Percentiles rank a stretch among this genome's conserved stretches.
These are phyloP conservation scores for Botrytis porri DNA, from an alignment of 2,329 filamentous ascomycete species.

Conservation along the genomic window DNA sequence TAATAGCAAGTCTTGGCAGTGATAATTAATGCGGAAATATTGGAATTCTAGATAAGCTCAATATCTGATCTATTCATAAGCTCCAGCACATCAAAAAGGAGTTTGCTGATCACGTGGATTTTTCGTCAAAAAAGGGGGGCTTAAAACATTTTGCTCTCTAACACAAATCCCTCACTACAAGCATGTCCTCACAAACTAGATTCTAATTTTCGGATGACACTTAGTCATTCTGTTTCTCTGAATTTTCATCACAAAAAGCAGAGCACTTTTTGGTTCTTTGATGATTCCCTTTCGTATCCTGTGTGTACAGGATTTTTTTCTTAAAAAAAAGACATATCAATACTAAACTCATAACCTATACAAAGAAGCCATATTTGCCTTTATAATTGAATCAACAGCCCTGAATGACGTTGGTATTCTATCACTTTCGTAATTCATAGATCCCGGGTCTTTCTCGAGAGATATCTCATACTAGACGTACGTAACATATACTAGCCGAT, in stretches of 20 bases:
- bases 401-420: fast-evolving
- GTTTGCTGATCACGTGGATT: neutral
- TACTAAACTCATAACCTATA: neutral
- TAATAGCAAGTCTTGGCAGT: fast-evolving
- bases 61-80: neutral
- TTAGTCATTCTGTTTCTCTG: neutral
- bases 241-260: neutral
- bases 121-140: neutral
- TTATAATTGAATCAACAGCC: neutral
- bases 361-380: neutral
- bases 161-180: neutral
- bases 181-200: neutral
- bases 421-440: neutral
- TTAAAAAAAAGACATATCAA: neutral
- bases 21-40: neutral
- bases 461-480: neutral
- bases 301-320: neutral
- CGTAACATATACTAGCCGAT: neutral
- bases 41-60: neutral
- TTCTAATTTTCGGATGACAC: neutral
- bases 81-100: neutral
- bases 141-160: neutral
- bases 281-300: neutral
- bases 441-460: neutral
- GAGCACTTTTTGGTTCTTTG: neutral